Evolutionary conservation across 805 yeast species (phyloP).

Genomic region (Ogataea dorogensis): DNA sequence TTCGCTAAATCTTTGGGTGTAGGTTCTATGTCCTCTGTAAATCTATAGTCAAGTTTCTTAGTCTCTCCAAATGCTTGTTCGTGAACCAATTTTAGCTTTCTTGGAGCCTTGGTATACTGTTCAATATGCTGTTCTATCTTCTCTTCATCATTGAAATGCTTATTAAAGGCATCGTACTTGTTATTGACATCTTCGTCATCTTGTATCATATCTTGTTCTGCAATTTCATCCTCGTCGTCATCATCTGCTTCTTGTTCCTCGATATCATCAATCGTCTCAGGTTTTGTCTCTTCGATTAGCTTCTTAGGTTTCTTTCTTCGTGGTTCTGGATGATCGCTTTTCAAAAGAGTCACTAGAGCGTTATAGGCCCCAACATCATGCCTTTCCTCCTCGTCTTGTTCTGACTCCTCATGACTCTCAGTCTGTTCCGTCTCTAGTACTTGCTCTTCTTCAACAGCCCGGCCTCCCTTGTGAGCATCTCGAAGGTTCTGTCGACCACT

Average conservation of each 20-base stretch:
- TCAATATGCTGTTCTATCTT: slow-evolving; percentile 35
- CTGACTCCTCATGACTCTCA: slow-evolving; percentile 17
- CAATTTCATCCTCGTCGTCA: slow-evolving; percentile 18
- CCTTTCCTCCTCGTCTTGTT: slow-evolving; percentile 30
- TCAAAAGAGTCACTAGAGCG: slow-evolving; percentile 30
- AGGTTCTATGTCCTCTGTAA: background rate
- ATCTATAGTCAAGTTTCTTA: slow-evolving; percentile 34
- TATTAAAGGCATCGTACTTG: slow-evolving; percentile 66
- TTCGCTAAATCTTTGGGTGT: slow-evolving; percentile 11
- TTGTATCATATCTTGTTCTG: slow-evolving; percentile 40
- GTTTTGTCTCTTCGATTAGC: slow-evolving; percentile 12
- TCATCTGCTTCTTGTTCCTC: slow-evolving; percentile 5
- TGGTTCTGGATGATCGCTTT: slow-evolving; percentile 22
- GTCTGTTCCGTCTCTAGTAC: background rate
- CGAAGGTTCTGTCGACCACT: slow-evolving; percentile 64
- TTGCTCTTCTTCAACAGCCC: slow-evolving; percentile 16
- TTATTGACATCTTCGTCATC: slow-evolving; percentile 31
- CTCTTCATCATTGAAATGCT: slow-evolving; percentile 62
- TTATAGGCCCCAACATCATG: slow-evolving; percentile 24
- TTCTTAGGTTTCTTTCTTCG: slow-evolving; percentile 18
- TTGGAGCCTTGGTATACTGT: slow-evolving; percentile 17
- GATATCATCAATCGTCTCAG: slow-evolving; percentile 6
- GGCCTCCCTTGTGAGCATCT: slow-evolving; percentile 42
- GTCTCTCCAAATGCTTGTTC: slow-evolving; percentile 15
- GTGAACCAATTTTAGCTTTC: slow-evolving; percentile 9